These are phyloP conservation scores for Trichoderma virens DNA, from an alignment of 495 filamentous ascomycete species.

Conservation along the genomic window DNA sequence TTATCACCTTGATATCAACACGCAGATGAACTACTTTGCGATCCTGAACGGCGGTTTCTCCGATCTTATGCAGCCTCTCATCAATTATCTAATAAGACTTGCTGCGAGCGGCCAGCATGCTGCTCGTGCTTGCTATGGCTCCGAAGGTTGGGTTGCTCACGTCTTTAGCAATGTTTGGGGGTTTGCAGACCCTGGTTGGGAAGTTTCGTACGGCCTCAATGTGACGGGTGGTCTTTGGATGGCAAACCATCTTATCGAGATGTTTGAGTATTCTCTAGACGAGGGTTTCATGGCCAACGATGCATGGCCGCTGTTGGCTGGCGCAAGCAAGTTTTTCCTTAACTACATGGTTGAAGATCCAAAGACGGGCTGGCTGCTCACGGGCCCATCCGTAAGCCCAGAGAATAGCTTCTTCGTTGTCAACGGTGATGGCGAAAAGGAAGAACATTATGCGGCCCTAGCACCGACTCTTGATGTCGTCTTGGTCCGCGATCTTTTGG, in stretches of 20 bases:
- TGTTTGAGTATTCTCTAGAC: slow-evolving; percentile 30
- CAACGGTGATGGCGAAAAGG: background rate
- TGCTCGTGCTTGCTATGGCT: slow-evolving; percentile 38
- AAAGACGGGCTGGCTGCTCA: slow-evolving; percentile 23
- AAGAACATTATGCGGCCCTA: slow-evolving; percentile 18
- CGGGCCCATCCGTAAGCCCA: slow-evolving; percentile 35
- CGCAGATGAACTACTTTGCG: slow-evolving; percentile 48
- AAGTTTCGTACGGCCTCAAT: slow-evolving; percentile 27
- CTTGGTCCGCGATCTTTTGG: slow-evolving; percentile 32
- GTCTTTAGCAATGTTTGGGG: slow-evolving; percentile 40
- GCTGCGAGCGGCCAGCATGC: slow-evolving; percentile 26
- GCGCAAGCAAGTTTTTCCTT: slow-evolving; percentile 34
- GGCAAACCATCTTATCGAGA: slow-evolving; percentile 36
- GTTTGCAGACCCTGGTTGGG: slow-evolving; percentile 39
- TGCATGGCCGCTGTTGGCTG: slow-evolving; percentile 29
- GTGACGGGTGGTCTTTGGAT: slow-evolving; percentile 28
- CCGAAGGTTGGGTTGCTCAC: slow-evolving; percentile 36
- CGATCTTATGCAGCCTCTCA: slow-evolving; percentile 19
- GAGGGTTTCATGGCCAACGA: slow-evolving; percentile 19
- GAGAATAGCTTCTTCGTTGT: slow-evolving; percentile 32
- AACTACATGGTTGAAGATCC: slow-evolving; percentile 34
- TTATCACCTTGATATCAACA: slow-evolving; percentile 45
- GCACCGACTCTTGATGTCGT: slow-evolving; percentile 38
- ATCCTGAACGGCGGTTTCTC: slow-evolving; percentile 29
- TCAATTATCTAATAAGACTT: slow-evolving; percentile 29